phyloP scores from a whole-genome alignment of 495 filamentous ascomycete species.

The Hypomontagnella monticulosa region DNA sequence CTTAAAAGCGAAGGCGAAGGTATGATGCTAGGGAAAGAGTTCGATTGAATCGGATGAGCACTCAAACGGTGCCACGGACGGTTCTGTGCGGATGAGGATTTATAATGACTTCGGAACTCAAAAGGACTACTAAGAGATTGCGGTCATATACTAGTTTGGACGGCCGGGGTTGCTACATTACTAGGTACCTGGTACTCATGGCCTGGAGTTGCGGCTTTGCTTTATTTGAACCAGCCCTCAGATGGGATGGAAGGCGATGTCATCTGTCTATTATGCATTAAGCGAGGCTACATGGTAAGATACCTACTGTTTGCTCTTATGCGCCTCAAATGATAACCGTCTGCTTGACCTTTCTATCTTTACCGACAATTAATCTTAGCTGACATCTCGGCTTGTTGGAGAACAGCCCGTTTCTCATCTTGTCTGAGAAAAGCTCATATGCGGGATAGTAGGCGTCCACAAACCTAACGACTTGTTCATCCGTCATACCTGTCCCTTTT shows the following conservation, averaged over 20 bases:
- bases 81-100: neutral
- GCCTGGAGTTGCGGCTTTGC: constrained; percentile 13
- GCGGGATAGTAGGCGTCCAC: constrained; percentile 68
- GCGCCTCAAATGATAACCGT: constrained; percentile 61
- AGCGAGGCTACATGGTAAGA: constrained; percentile 36
- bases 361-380: constrained; percentile 75
- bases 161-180: constrained; percentile 26
- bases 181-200: no score
- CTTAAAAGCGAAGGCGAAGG: constrained; percentile 64
- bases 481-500: constrained; percentile 77
- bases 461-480: constrained; percentile 60
- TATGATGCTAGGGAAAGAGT: constrained; percentile 65
- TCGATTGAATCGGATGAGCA: constrained; percentile 41
- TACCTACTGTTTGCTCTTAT: constrained; percentile 32
- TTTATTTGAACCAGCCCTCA: constrained; percentile 11
- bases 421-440: constrained; percentile 78
- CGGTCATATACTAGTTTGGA: constrained; percentile 11
- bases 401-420: constrained; percentile 71
- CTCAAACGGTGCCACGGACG: constrained; percentile 10
- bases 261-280: constrained; percentile 3
- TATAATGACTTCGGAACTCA: constrained; percentile 16
- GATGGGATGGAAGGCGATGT: constrained; percentile 8
- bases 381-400: constrained; percentile 63
- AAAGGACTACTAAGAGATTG: constrained; percentile 4
- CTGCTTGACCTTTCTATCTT: constrained; percentile 69